A percentile compares a stretch with the other conserved stretches of the same genome.
Evolutionary conservation across 306 rosid genomes (phyloP).

Genomic region (Quercus glauca): DNA sequence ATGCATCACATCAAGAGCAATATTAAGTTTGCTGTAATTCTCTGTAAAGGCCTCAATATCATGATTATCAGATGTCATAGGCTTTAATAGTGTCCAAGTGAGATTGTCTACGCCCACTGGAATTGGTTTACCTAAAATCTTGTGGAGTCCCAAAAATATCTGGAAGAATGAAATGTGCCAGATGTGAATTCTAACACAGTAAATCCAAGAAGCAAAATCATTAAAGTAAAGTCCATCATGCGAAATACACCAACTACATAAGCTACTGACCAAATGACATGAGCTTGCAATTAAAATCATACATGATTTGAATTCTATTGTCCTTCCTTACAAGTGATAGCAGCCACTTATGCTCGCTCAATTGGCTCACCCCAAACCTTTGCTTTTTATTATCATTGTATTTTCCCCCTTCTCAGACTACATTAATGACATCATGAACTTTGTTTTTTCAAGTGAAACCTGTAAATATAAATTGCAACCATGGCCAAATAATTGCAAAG

Average conservation of each 20-base stretch:
- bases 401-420: background rate
- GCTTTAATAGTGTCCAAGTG: constrained; percentile 74
- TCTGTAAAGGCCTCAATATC: constrained; percentile 37
- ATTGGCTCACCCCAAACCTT: background rate
- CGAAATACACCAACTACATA: background rate
- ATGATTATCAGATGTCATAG: constrained; percentile 19
- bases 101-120: constrained; percentile 49
- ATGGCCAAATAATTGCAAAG: background rate
- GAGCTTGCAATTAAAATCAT: background rate
- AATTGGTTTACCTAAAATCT: constrained; percentile 49
- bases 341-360: background rate
- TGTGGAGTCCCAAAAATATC: constrained; percentile 53
- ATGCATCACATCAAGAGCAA: constrained; percentile 79
- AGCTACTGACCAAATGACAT: background rate
- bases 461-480: background rate
- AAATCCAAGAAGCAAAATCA: background rate
- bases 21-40: constrained; percentile 61
- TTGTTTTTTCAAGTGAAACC: background rate
- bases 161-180: constrained; percentile 33
- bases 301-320: background rate
- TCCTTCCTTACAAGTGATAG: background rate
- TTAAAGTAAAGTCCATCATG: background rate
- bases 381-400: background rate
- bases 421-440: background rate
- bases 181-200: background rate